A percentile compares a stretch with the other conserved stretches of the same genome.
phyloP scores from a whole-genome alignment of 768 basidiomycete species.

The Antrodiella citrinella region DNA sequence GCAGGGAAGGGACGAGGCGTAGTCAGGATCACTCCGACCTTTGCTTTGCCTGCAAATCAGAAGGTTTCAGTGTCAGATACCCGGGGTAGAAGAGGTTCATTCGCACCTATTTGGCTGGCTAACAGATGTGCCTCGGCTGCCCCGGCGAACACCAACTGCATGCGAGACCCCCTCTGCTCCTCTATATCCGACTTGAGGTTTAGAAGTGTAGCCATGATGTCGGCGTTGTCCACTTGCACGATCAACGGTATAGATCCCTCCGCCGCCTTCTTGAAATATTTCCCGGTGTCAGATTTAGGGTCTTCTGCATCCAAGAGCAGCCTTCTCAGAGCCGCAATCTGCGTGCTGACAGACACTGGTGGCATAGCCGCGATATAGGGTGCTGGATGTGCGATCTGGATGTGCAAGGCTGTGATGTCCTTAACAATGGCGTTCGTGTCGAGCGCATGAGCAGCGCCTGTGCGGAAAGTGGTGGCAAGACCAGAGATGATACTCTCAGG shows the following conservation, averaged over 20 bases:
- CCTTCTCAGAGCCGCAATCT: constrained; percentile 65
- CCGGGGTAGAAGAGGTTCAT: background rate
- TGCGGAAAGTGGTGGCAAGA: constrained; percentile 36
- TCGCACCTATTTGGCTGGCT: constrained; percentile 52
- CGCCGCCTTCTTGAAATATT: constrained; percentile 31
- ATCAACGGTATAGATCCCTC: constrained; percentile 72
- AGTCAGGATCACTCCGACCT: constrained; percentile 57
- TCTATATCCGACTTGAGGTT: constrained; percentile 61
- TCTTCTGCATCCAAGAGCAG: constrained; percentile 41
- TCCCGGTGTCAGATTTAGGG: constrained; percentile 22
- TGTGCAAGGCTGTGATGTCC: constrained; percentile 36
- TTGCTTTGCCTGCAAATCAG: constrained; percentile 14
- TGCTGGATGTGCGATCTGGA: constrained; percentile 27
- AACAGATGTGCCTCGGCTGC: constrained; percentile 62
- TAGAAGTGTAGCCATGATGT: constrained; percentile 74
- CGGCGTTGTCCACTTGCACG: constrained; percentile 66
- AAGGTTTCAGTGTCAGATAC: background rate
- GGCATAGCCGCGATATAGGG: constrained; percentile 11
- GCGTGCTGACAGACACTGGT: constrained; percentile 59
- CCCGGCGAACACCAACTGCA: constrained; percentile 57
- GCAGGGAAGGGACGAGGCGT: constrained; percentile 54
- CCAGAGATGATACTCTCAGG: constrained; percentile 28
- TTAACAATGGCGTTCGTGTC: constrained; percentile 34
- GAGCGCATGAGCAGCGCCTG: constrained; percentile 31
- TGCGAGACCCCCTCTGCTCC: constrained; percentile 27